Conservation (phyloP, 2,329 filamentous ascomycete genomes). For the Arachnomyces sp. region DNA sequence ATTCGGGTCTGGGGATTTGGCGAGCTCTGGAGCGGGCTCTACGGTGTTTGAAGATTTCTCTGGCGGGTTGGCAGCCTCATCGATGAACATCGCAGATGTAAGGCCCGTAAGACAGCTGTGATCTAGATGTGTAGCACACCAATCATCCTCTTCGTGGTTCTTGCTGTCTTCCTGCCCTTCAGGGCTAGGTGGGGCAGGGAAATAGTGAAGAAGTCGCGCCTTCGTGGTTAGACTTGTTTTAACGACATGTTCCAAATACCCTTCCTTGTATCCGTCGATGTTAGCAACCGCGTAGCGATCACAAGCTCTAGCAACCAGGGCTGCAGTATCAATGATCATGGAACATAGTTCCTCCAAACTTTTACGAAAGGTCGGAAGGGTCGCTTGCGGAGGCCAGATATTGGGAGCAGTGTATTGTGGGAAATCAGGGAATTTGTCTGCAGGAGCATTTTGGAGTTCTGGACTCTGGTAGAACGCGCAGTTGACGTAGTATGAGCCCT, state of each 20-base stretch:
- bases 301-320: constrained; percentile 81
- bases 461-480: constrained; percentile 45
- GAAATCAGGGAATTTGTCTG: constrained; percentile 45
- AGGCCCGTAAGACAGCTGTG: constrained; percentile 90
- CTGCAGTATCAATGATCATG: constrained; percentile 82
- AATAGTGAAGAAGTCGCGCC: constrained; percentile 87
- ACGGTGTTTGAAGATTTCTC: constrained; percentile 11
- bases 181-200: constrained; percentile 42
- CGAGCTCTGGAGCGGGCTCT: constrained; percentile 56
- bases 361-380: constrained; percentile 65
- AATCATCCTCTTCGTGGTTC: constrained; percentile 83
- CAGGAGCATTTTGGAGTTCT: constrained; percentile 28
- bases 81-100: constrained; percentile 92
- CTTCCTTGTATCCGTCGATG: constrained; percentile 64
- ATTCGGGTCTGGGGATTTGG: constrained; percentile 67
- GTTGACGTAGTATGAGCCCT: constrained; percentile 58
- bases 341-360: constrained; percentile 68
- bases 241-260: constrained; percentile 82
- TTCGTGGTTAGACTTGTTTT: constrained; percentile 80
- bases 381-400: constrained; percentile 66
- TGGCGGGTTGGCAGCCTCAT: constrained; percentile 50
- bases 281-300: constrained; percentile 75
- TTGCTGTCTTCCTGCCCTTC: constrained; percentile 10
- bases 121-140: constrained; percentile 74
- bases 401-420: constrained; percentile 86